Percentiles rank a stretch among this genome's conserved stretches.
These are phyloP conservation scores for Trichophaea hybrida DNA, from an alignment of 2,329 filamentous ascomycete genomes.

Conservation along the genomic window DNA sequence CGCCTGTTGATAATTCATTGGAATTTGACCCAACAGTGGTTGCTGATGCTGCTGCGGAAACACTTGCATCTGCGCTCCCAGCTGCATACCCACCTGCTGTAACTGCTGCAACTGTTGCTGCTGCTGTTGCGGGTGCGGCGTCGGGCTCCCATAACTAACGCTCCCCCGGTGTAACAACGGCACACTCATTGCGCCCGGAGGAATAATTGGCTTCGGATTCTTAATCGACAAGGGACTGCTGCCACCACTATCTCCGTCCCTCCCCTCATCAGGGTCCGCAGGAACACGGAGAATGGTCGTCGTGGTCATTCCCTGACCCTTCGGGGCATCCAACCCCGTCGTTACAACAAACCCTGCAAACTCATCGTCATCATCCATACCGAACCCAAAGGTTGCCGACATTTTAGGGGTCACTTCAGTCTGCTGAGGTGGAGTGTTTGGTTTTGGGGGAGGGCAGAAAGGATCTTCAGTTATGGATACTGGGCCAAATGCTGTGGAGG, in stretches of 20 bases:
- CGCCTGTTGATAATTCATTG: background rate
- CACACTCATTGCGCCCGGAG: slow-evolving; percentile 14
- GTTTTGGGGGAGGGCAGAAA: background rate
- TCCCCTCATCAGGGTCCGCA: background rate
- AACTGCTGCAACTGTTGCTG: background rate
- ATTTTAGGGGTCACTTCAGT: background rate
- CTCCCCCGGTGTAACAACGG: slow-evolving; percentile 9
- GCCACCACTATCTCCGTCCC: background rate
- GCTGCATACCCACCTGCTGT: background rate
- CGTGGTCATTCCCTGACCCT: background rate
- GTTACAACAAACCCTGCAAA: slow-evolving; percentile 12
- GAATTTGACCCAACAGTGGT: background rate
- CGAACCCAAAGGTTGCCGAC: slow-evolving; percentile 13
- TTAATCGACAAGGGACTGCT: slow-evolving; percentile 6
- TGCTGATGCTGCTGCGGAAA: background rate
- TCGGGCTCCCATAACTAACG: background rate
- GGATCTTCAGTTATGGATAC: slow-evolving; percentile 2
- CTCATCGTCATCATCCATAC: slow-evolving; percentile 8
- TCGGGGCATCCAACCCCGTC: slow-evolving; percentile 4
- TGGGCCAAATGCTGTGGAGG: background rate
- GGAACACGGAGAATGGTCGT: slow-evolving; percentile 5
- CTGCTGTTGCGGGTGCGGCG: background rate
- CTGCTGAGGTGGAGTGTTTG: background rate
- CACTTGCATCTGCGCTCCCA: background rate
- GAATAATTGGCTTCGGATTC: slow-evolving; percentile 15